A percentile compares a stretch with the other conserved stretches of the same genome.
These are phyloP conservation scores for Delonix regia DNA, from an alignment of 306 rosid species.

Conservation along the genomic window DNA sequence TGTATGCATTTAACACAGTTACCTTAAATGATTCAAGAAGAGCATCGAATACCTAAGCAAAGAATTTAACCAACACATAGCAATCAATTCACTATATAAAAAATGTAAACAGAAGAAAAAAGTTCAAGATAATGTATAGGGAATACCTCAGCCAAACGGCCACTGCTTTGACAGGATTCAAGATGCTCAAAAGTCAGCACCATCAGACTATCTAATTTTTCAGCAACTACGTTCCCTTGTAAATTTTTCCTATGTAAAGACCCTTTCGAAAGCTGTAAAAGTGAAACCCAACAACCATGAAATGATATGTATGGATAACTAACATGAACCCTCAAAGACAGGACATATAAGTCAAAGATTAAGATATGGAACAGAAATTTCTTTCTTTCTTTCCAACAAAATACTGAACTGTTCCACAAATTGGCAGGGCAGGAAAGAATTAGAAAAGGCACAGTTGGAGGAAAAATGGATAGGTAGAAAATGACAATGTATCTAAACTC, in stretches of 20 bases:
- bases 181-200: conserved; percentile 80
- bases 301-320: neutral
- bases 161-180: conserved; percentile 70
- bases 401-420: neutral
- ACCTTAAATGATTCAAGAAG: conserved; percentile 67
- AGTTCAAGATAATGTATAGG: neutral
- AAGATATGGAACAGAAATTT: neutral
- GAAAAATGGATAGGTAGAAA: no score
- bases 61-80: conserved; percentile 12
- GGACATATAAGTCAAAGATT: neutral
- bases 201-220: conserved; percentile 77
- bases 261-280: conserved; percentile 63
- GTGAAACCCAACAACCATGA: conserved; percentile 17
- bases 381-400: neutral
- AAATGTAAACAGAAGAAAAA: no score
- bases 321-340: neutral
- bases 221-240: conserved; percentile 54
- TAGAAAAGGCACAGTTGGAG: neutral
- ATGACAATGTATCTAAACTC: neutral
- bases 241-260: conserved; percentile 43
- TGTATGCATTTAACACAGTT: conserved; percentile 77
- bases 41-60: conserved; percentile 68
- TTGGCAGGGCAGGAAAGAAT: neutral
- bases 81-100: no score
- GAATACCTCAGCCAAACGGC: conserved; percentile 78